Conservation (phyloP, 2,329 filamentous ascomycete species). For the Colletotrichum abscissum region DNA sequence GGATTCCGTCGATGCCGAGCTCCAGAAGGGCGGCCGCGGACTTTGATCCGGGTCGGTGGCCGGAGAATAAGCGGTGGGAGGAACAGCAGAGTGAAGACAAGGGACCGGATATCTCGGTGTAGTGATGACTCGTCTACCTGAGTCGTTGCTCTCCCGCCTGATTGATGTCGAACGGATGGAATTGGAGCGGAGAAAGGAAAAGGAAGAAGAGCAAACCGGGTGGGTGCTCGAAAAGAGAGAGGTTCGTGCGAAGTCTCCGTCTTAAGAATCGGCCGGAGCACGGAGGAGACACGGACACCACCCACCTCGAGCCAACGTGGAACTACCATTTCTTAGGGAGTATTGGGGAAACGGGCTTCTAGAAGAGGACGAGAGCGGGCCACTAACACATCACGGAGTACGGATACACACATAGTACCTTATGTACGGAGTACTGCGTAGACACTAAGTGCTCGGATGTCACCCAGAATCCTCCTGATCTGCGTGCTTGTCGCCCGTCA, state of each 20-base stretch:
- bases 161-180: background rate
- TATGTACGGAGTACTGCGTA: background rate
- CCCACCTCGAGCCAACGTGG: background rate
- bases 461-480: constrained; percentile 12
- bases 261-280: constrained; percentile 17
- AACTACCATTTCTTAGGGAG: background rate
- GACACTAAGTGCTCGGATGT: constrained; percentile 1
- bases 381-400: background rate
- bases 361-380: background rate
- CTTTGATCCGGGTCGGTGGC: background rate
- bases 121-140: background rate
- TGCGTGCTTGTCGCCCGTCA: background rate
- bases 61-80: background rate
- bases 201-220: background rate
- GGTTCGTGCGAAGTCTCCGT: constrained; percentile 16
- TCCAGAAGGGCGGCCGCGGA: background rate
- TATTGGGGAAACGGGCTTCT: constrained; percentile 1
- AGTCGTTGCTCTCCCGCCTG: background rate
- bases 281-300: background rate
- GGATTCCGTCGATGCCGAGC: constrained; percentile 9
- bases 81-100: background rate
- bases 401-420: too few relatives aligned
- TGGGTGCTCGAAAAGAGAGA: background rate
- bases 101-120: background rate
- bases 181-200: background rate